phyloP scores from a whole-genome alignment of 108 stramenopile species.

The Aurantiochytrium sp. region DNA sequence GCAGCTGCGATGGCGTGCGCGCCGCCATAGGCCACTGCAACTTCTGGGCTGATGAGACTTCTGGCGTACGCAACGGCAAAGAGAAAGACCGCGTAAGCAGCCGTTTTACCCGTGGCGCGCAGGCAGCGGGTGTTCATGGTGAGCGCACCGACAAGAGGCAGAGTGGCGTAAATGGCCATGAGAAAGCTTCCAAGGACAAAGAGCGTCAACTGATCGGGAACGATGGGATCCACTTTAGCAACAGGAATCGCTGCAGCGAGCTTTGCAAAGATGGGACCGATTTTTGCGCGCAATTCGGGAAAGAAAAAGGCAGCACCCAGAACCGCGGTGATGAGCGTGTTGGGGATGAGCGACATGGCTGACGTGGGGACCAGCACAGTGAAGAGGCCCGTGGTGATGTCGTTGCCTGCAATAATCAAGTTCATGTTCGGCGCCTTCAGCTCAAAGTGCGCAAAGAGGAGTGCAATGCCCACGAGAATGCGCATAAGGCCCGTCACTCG shows the following conservation, averaged over 20 bases:
- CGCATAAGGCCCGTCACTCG: background rate
- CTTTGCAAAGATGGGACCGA: background rate
- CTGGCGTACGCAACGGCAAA: background rate
- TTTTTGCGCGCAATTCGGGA: background rate
- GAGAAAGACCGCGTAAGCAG: background rate
- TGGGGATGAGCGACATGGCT: background rate
- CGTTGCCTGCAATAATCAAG: background rate
- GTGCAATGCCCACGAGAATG: background rate
- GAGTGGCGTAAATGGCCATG: background rate
- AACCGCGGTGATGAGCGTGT: background rate
- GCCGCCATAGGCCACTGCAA: background rate
- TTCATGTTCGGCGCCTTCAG: background rate
- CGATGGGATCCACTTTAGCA: background rate
- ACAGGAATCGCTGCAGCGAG: background rate
- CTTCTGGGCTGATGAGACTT: background rate
- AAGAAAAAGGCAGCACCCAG: background rate
- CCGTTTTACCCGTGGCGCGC: background rate
- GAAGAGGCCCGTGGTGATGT: background rate
- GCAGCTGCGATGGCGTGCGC: background rate
- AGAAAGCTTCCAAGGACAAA: background rate
- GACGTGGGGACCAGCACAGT: background rate
- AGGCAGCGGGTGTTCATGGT: background rate
- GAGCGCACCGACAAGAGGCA: background rate
- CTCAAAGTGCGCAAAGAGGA: background rate
- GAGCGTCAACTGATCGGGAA: background rate